Base-by-base conservation (phyloP, 2,329 filamentous ascomycete species). In the Diaporthe eres region DNA sequence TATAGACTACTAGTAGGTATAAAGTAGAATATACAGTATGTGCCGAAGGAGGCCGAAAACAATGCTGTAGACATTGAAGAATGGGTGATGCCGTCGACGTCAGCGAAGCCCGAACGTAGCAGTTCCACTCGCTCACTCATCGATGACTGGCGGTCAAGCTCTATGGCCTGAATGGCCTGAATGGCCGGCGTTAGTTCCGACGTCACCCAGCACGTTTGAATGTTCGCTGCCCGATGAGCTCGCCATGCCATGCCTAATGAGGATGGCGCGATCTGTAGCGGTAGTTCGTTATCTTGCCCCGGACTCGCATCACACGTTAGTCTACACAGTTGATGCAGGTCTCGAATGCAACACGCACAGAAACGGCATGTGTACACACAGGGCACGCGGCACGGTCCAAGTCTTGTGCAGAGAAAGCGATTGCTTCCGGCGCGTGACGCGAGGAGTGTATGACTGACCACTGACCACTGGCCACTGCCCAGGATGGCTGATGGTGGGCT, bases 311-410 rank as follows among this genome's bases (percentile, higher is more conserved):
- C 44, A 51, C 44, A 51, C 12, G 22, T 49, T 65, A 55, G 57
- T 37, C 19, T n/a, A 22, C 57, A n/a, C 22, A 49, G 3, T 7
- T 19, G 17, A 49, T n/a, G 47, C 47, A n/a, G 47, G 47, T 7
- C 7, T 17, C n/a, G n/a, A 2, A 25, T 15, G 51, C 51, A 28
- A 13, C 51, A 28, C 9, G 13, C n/a, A 19, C 17, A 53, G n/a
- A 25, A 4, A 51, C 49, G 1, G 53, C 57, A 10, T 39, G 58
- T 17, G 61, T 49, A 15, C 19, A 51, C 28, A n/a, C 19, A 9
- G 31, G n/a, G 65, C 65, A 68, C 47, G 65, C 65, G 65, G 55
- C 65, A 53, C 28, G 58, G 25, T 17, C 42, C 28, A n/a, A 53
- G 39, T 5, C 25, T 17, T 19, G 9, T 22, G 47, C 34, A 53